Conservation (phyloP, 1,139 yeast species). For the Lodderomyces orthopsilosis region DNA sequence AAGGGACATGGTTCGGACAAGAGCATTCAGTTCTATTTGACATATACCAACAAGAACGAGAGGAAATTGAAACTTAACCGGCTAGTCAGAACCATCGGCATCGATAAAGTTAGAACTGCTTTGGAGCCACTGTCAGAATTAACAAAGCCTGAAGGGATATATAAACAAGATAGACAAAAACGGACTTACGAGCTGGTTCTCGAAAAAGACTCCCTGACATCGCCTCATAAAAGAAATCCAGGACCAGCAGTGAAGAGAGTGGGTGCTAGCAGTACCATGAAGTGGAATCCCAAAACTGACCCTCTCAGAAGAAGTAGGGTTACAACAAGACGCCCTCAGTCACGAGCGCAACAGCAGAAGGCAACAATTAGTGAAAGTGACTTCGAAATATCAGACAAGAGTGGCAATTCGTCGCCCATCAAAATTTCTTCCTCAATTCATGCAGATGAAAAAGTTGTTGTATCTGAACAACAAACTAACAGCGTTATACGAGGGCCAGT, state of each 20-base stretch:
- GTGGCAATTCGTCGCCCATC: neutral
- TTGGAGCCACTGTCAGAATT: conserved; percentile 19
- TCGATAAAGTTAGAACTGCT: conserved; percentile 37
- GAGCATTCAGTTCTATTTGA: conserved; percentile 35
- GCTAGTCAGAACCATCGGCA: conserved; percentile 32
- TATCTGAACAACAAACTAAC: neutral
- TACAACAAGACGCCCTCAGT: conserved; percentile 17
- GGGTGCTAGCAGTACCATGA: neutral
- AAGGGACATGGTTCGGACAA: too few relatives aligned
- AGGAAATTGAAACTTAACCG: conserved; percentile 22
- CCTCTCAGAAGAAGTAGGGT: neutral
- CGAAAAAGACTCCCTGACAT: neutral
- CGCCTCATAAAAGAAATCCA: neutral
- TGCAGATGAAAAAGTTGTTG: neutral
- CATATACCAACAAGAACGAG: conserved; percentile 15
- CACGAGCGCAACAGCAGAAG: conserved; percentile 15
- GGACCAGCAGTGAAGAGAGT: neutral
- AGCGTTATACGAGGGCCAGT: too few relatives aligned
- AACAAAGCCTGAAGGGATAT: conserved; percentile 16
- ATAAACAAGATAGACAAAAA: conserved; percentile 2
- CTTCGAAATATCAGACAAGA: conserved; percentile 33
- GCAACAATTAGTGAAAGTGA: conserved; percentile 36
- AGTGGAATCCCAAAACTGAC: neutral
- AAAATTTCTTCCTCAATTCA: neutral
- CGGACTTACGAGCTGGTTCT: neutral